Percentiles rank a stretch among this genome's conserved stretches.
These are phyloP conservation scores for Coemansia sp. DNA, from an alignment of 192 early-diverging fungal genomes.

Conservation along the genomic window DNA sequence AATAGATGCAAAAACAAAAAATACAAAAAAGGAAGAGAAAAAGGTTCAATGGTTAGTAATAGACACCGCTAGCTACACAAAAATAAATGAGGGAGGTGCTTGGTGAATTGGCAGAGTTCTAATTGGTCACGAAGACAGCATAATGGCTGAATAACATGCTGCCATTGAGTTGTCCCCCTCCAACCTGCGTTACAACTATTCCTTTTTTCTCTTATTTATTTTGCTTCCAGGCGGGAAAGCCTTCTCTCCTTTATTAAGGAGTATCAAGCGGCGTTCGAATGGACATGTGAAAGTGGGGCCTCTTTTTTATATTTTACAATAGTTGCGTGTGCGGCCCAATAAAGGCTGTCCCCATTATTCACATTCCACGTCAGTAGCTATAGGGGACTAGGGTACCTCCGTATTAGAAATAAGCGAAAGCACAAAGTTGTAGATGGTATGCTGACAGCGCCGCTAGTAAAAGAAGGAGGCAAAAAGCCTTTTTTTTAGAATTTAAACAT, in stretches of 20 bases:
- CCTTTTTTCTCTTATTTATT: not conserved
- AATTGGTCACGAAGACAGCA: conserved; percentile 2
- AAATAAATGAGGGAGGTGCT: not conserved
- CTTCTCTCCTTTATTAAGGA: not conserved
- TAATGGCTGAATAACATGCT: conserved; percentile 11
- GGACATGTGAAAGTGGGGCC: not conserved
- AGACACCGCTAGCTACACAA: not conserved
- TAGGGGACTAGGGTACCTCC: not conserved
- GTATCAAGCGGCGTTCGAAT: not conserved
- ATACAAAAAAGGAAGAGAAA: conserved; percentile 7
- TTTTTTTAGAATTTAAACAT: not conserved
- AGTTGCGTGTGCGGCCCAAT: not conserved
- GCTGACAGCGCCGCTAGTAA: too few relatives aligned
- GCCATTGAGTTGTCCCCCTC: conserved; percentile 2
- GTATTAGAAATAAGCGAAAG: too few relatives aligned
- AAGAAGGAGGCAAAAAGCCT: too few relatives aligned
- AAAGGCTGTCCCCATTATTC: not conserved
- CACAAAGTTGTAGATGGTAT: too few relatives aligned
- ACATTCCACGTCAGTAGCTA: not conserved
- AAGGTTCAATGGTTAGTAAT: conserved; percentile 1
- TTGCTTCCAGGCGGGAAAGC: not conserved
- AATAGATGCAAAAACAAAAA: not conserved
- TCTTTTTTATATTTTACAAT: not conserved
- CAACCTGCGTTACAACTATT: not conserved
- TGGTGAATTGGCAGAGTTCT: not conserved